phyloP scores from a whole-genome alignment of 2,329 filamentous ascomycete genomes.

The Aspergillus sp. region DNA sequence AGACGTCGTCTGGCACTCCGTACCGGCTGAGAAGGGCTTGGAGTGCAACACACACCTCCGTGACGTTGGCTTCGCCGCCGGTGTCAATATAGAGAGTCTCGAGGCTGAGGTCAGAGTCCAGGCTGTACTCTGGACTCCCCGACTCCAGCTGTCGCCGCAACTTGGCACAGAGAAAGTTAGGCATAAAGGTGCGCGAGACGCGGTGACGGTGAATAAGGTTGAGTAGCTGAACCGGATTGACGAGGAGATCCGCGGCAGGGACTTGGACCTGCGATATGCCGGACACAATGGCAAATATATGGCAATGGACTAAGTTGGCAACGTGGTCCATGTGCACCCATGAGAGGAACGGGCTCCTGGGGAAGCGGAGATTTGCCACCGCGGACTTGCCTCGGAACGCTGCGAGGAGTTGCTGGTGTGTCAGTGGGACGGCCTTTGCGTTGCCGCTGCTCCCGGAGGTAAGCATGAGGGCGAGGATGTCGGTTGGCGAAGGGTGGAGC shows the following conservation, averaged over 20 bases:
- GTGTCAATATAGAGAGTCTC: background rate
- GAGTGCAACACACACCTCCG: background rate
- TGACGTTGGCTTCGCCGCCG: background rate
- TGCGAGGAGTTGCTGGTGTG: conserved; percentile 43
- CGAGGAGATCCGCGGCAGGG: conserved; percentile 11
- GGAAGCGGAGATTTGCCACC: background rate
- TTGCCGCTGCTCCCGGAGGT: conserved; percentile 54
- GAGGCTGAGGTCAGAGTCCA: background rate
- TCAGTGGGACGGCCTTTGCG: conserved; percentile 50
- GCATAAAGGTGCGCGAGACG: conserved; percentile 23
- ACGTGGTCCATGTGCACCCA: conserved; percentile 57
- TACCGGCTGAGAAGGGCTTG: background rate
- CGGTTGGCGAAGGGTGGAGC: background rate
- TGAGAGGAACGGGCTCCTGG: conserved; percentile 16
- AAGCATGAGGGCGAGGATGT: conserved; percentile 41
- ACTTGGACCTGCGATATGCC: conserved; percentile 20
- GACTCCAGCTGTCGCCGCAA: background rate
- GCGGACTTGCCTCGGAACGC: conserved; percentile 41
- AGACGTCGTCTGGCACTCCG: background rate
- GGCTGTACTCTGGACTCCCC: background rate
- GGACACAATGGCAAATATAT: conserved; percentile 47
- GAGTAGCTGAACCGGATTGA: conserved; percentile 41
- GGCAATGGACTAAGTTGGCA: conserved; percentile 50
- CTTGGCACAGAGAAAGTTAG: conserved; percentile 24
- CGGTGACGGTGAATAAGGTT: conserved; percentile 39